A percentile compares a stretch with the other conserved stretches of the same genome.
Evolutionary conservation across 225 moss, liverwort and hornwort species (phyloP).

Genomic region (Straminergon stramineum): DNA sequence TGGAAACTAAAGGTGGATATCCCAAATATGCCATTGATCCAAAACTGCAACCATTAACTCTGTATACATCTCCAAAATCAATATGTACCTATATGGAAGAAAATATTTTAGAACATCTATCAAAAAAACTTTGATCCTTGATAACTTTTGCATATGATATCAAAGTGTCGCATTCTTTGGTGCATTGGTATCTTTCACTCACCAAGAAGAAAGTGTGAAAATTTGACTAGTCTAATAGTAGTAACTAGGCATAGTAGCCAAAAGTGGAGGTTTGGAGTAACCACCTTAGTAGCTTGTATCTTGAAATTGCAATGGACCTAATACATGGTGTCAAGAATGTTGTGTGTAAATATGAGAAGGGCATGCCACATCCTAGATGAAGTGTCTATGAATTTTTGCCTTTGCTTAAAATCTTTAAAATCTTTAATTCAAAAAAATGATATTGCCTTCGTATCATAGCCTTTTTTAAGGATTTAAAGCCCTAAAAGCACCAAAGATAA

Average conservation of each 20-base stretch:
- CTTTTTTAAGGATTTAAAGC: neutral
- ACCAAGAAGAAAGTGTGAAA: neutral
- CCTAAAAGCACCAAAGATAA: no score
- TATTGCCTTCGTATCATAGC: neutral
- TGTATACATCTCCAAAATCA: neutral
- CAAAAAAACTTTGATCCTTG: neutral
- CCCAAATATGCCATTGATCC: no score
- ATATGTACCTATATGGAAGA: neutral
- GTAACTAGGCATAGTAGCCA: neutral
- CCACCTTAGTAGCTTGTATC: neutral
- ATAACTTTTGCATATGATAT: neutral
- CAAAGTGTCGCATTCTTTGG: neutral
- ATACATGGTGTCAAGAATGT: neutral
- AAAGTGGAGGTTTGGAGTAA: fast-evolving
- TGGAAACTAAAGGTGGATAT: neutral
- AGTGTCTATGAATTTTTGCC: neutral
- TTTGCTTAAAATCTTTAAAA: neutral
- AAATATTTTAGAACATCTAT: neutral
- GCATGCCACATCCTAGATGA: neutral
- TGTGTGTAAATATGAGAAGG: neutral
- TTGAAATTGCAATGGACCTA: neutral
- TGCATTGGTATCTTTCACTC: neutral
- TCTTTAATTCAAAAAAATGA: neutral
- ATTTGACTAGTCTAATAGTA: no score
- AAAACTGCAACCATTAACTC: neutral